Evolutionary conservation across 2,329 filamentous ascomycete species (phyloP).

Genomic region (Clonostachys rosea): DNA sequence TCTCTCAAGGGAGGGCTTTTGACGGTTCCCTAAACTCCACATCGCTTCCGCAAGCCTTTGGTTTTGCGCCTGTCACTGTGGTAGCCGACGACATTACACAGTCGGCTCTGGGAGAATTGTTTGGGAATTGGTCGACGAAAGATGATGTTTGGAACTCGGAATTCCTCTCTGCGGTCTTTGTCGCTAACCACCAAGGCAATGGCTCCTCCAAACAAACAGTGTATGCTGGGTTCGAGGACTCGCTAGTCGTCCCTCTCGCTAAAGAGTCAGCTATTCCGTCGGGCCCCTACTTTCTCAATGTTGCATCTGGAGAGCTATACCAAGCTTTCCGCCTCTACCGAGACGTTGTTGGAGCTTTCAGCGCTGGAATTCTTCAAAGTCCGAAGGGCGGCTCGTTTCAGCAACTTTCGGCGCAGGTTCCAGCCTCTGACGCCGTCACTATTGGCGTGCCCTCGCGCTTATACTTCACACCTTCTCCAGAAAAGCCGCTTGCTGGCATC

Average conservation of each 20-base stretch:
- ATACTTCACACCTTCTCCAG: slow-evolving; percentile 46
- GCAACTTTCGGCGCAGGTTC: slow-evolving; percentile 22
- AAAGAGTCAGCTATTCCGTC: slow-evolving; percentile 14
- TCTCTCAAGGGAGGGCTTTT: slow-evolving; percentile 15
- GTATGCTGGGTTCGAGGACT: slow-evolving; percentile 4
- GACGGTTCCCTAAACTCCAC: slow-evolving; percentile 3
- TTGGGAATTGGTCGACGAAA: slow-evolving; percentile 19
- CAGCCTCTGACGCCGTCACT: slow-evolving; percentile 10
- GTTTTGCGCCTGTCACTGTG: slow-evolving; percentile 26
- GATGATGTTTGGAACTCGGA: slow-evolving; percentile 18
- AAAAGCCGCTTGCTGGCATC: slow-evolving; percentile 54
- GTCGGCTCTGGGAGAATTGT: slow-evolving; percentile 12
- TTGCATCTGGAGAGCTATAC: slow-evolving; percentile 19
- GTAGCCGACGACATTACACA: slow-evolving; percentile 13
- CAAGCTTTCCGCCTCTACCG: slow-evolving; percentile 27
- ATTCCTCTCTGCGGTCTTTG: slow-evolving; percentile 13
- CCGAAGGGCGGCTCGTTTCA: slow-evolving; percentile 21
- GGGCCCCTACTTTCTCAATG: slow-evolving; percentile 29
- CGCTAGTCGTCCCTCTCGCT: slow-evolving; percentile 9
- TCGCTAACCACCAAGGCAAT: slow-evolving; percentile 7
- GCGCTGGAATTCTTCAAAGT: slow-evolving; percentile 19
- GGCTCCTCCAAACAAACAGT: slow-evolving; percentile 11
- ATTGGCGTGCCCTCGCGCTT: slow-evolving; percentile 54
- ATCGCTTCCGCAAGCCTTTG: slow-evolving; percentile 13
- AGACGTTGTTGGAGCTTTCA: slow-evolving; percentile 24